These are phyloP conservation scores for Backusella psychrophila DNA, from an alignment of 192 early-diverging fungal genomes.

Conservation along the genomic window DNA sequence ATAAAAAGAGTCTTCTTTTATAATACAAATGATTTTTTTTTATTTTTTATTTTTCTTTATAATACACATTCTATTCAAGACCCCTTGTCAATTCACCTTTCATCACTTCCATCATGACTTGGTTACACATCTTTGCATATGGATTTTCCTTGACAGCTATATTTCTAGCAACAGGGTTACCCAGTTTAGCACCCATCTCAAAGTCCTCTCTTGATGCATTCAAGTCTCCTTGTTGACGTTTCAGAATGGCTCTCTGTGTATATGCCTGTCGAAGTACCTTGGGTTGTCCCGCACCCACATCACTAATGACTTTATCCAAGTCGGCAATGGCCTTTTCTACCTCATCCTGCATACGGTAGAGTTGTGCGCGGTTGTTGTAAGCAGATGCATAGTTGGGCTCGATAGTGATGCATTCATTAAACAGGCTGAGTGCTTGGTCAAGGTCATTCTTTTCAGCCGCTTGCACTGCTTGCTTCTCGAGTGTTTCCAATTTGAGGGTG, in stretches of 20 bases:
- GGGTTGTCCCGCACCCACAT: slow-evolving; percentile 36
- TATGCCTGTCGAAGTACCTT: slow-evolving; percentile 49
- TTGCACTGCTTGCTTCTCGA: slow-evolving; percentile 41
- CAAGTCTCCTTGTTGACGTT: slow-evolving; percentile 40
- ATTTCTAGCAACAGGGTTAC: slow-evolving; percentile 47
- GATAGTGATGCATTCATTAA: slow-evolving; percentile 39
- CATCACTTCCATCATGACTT: slow-evolving; percentile 38
- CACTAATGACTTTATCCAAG: slow-evolving; percentile 42
- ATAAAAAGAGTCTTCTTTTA: background rate
- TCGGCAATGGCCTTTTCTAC: slow-evolving; percentile 37
- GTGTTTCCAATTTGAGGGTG: slow-evolving; percentile 28
- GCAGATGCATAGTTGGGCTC: slow-evolving; percentile 46
- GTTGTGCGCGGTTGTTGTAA: slow-evolving; percentile 53
- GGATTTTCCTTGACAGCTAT: slow-evolving; percentile 50
- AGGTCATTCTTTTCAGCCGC: slow-evolving; percentile 43
- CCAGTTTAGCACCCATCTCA: slow-evolving; percentile 42
- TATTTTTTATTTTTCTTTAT: background rate
- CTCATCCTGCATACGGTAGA: slow-evolving; percentile 43
- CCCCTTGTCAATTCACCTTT: slow-evolving; percentile 13
- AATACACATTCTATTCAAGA: background rate
- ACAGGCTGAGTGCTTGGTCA: slow-evolving; percentile 36
- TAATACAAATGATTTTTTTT: background rate
- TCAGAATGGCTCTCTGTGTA: slow-evolving; percentile 49
- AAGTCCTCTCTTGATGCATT: slow-evolving; percentile 46
- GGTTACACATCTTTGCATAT: slow-evolving; percentile 40